Percentiles rank a stretch among this genome's conserved stretches.
Conservation (phyloP, 495 filamentous ascomycete species). For the Penicillium atrosanguineum region DNA sequence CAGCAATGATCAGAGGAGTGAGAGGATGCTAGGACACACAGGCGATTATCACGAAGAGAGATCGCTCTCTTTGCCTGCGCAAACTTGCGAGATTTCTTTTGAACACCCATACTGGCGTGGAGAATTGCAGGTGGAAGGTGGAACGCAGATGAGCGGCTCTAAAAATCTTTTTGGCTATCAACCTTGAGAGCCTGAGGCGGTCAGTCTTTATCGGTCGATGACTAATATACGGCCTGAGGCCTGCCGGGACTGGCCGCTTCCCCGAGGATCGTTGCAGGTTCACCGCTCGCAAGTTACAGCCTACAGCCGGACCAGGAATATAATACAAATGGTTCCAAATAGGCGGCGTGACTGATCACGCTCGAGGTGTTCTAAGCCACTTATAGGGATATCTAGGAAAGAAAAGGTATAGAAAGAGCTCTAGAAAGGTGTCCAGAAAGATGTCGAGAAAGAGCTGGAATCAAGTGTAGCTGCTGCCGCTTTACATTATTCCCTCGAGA, state of each 20-base stretch:
- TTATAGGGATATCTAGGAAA: too few relatives aligned
- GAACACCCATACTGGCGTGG: conserved; percentile 53
- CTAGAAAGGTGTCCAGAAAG: too few relatives aligned
- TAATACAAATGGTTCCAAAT: too few relatives aligned
- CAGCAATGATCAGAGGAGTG: conserved; percentile 36
- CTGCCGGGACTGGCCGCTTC: background rate
- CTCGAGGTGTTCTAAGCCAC: too few relatives aligned
- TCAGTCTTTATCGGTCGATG: background rate
- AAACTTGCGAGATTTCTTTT: conserved; percentile 66
- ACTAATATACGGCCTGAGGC: background rate
- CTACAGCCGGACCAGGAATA: too few relatives aligned
- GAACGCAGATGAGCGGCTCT: background rate
- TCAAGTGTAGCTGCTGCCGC: too few relatives aligned
- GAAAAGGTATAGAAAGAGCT: too few relatives aligned
- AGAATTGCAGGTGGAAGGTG: background rate
- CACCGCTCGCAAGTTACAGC: too few relatives aligned
- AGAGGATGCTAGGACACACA: conserved; percentile 12
- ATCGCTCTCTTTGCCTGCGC: conserved; percentile 41
- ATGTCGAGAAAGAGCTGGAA: too few relatives aligned
- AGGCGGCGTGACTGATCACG: too few relatives aligned
- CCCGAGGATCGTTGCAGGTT: too few relatives aligned
- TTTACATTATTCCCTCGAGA: too few relatives aligned
- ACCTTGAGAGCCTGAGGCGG: background rate
- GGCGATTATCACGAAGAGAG: conserved; percentile 22
- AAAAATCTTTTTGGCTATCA: background rate